A percentile compares a stretch with the other conserved stretches of the same genome.
phyloP scores from a whole-genome alignment of 441 rosid species.

The Macaranga tanarius region DNA sequence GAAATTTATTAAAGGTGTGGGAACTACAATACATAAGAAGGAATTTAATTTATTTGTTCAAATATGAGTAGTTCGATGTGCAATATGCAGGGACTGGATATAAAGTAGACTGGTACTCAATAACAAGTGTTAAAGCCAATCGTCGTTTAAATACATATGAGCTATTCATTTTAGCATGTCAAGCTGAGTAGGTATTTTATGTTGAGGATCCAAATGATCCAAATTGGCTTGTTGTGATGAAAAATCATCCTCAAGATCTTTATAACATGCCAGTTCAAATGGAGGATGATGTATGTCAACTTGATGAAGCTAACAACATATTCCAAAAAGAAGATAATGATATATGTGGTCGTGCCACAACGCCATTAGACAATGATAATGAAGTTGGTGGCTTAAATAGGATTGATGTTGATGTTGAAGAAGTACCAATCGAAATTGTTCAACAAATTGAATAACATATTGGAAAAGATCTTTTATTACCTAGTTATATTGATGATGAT shows the following conservation, averaged over 20 bases:
- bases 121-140: no score
- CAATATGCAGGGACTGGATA: neutral
- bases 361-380: neutral
- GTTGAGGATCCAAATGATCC: neutral
- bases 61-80: neutral
- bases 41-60: neutral
- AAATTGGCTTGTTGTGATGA: neutral
- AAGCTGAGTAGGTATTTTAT: neutral
- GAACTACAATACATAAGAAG: neutral
- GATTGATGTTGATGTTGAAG: neutral
- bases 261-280: neutral
- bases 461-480: neutral
- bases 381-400: neutral
- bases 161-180: no score
- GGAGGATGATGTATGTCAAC: neutral
- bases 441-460: neutral
- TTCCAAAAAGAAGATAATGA: neutral
- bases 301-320: neutral
- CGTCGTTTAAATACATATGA: no score
- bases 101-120: neutral
- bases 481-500: neutral
- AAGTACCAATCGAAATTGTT: neutral
- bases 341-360: neutral
- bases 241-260: neutral
- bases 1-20: neutral